These are phyloP conservation scores for Neopestalotiopsis sp. DNA, from an alignment of 2,329 filamentous ascomycete species.

Conservation along the genomic window DNA sequence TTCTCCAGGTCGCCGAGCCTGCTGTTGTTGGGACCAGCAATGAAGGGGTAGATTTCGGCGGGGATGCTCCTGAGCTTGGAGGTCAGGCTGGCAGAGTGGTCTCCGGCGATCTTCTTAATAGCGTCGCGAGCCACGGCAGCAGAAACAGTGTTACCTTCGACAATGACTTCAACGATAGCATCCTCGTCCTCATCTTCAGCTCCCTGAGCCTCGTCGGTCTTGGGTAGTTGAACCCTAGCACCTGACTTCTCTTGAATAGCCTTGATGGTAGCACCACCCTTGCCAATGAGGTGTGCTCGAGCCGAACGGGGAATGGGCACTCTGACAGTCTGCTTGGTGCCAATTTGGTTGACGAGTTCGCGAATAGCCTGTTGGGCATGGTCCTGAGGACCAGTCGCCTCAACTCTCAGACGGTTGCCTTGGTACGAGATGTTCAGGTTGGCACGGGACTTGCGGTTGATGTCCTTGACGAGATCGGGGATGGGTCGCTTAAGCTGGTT, in stretches of 20 bases:
- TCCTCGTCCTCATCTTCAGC: slow-evolving; percentile 75
- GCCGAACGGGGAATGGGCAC: slow-evolving; percentile 84
- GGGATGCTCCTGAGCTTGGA: slow-evolving; percentile 84
- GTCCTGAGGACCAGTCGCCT: slow-evolving; percentile 82
- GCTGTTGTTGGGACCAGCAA: slow-evolving; percentile 78
- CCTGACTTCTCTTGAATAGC: slow-evolving; percentile 88
- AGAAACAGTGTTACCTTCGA: slow-evolving; percentile 91
- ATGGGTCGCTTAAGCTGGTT: slow-evolving; percentile 84
- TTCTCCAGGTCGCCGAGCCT: slow-evolving; percentile 71
- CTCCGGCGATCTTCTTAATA: slow-evolving; percentile 86
- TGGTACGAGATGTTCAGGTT: slow-evolving; percentile 78
- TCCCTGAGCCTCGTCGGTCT: slow-evolving; percentile 67
- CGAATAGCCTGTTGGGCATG: slow-evolving; percentile 86
- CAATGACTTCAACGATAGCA: slow-evolving; percentile 79
- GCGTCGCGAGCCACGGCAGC: slow-evolving; percentile 82
- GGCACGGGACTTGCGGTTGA: slow-evolving; percentile 90
- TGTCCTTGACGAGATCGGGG: slow-evolving; percentile 83
- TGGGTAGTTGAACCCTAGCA: slow-evolving; percentile 88
- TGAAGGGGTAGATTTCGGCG: slow-evolving; percentile 93
- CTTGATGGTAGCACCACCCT: slow-evolving; percentile 88
- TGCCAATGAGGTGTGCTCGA: slow-evolving; percentile 90
- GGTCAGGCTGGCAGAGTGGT: slow-evolving; percentile 82
- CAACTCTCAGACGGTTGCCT: slow-evolving; percentile 77
- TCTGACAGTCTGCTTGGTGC: slow-evolving; percentile 78
- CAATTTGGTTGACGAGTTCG: slow-evolving; percentile 87